Percentiles rank a stretch among this genome's conserved stretches.
phyloP scores from a whole-genome alignment of 305 asterid species.

The Rubia peregrina region DNA sequence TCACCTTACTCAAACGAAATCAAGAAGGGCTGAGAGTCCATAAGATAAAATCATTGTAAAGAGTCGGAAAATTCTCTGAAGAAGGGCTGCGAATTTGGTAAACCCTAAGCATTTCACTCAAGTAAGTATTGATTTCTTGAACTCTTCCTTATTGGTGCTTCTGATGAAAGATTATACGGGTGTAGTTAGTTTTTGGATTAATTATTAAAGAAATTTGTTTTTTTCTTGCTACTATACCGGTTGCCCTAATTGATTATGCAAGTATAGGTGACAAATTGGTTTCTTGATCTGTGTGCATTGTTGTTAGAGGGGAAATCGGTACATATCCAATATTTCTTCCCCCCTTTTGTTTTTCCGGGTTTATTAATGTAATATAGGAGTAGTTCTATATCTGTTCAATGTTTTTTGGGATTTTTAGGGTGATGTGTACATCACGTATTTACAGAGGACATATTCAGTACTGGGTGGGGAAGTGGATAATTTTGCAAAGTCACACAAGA shows the following conservation, averaged over 20 bases:
- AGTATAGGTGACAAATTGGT: neutral
- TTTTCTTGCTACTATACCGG: neutral
- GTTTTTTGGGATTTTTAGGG: too few species aligned
- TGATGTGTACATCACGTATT: too few species aligned
- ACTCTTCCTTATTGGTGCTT: too few species aligned
- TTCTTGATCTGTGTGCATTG: neutral
- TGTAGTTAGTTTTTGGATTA: neutral
- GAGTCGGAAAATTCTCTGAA: neutral
- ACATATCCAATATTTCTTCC: too few species aligned
- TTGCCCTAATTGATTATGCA: neutral
- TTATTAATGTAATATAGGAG: too few species aligned
- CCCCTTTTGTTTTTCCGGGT: too few species aligned
- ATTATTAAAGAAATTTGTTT: neutral
- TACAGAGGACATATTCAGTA: too few species aligned
- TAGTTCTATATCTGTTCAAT: neutral
- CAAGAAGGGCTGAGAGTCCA: conserved; percentile 13
- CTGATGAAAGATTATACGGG: neutral
- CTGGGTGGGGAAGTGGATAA: neutral
- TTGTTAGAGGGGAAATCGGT: too few species aligned
- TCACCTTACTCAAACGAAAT: neutral
- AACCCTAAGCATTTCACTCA: neutral
- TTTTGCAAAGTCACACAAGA: too few species aligned
- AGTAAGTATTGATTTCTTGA: conserved; percentile 6
- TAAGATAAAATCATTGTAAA: neutral
- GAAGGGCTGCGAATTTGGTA: neutral